Percentiles rank a stretch among this genome's conserved stretches.
These are phyloP conservation scores for Butyriboletus loyo DNA, from an alignment of 768 basidiomycete species.

Conservation along the genomic window DNA sequence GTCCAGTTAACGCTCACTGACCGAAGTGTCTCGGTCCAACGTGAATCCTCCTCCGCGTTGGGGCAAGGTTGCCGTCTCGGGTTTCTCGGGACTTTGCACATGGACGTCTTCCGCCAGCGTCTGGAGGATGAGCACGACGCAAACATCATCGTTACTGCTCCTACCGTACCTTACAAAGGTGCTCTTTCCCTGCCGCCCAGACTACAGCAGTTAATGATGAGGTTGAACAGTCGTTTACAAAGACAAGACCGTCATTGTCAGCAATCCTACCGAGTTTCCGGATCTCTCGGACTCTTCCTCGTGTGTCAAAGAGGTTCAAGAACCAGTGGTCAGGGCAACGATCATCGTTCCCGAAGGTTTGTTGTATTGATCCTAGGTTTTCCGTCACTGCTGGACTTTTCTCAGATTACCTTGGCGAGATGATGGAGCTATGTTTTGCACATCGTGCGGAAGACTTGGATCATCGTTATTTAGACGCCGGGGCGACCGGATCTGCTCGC, in stretches of 20 bases:
- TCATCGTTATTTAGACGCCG: constrained; percentile 77
- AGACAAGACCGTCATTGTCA: constrained; percentile 61
- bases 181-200: not conserved
- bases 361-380: constrained; percentile 1
- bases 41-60: constrained; percentile 90
- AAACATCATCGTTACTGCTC: constrained; percentile 92
- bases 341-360: constrained; percentile 93
- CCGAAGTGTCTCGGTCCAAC: constrained; percentile 83
- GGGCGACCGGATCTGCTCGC: constrained; percentile 42
- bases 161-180: constrained; percentile 94
- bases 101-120: constrained; percentile 94
- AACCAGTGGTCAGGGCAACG: constrained; percentile 89
- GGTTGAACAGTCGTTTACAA: constrained; percentile 62
- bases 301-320: constrained; percentile 75
- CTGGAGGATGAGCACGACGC: constrained; percentile 96
- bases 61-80: constrained; percentile 95
- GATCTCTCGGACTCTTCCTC: constrained; percentile 61
- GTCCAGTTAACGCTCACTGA: constrained; percentile 78
- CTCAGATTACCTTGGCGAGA: constrained; percentile 86
- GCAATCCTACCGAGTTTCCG: constrained; percentile 96
- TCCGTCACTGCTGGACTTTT: not conserved
- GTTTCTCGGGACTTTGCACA: constrained; percentile 92
- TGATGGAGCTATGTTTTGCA: constrained; percentile 91
- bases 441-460: constrained; percentile 84
- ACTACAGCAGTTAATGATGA: not conserved